Conservation (phyloP, 192 early-diverging fungal genomes). For the Backusella macrospora region DNA sequence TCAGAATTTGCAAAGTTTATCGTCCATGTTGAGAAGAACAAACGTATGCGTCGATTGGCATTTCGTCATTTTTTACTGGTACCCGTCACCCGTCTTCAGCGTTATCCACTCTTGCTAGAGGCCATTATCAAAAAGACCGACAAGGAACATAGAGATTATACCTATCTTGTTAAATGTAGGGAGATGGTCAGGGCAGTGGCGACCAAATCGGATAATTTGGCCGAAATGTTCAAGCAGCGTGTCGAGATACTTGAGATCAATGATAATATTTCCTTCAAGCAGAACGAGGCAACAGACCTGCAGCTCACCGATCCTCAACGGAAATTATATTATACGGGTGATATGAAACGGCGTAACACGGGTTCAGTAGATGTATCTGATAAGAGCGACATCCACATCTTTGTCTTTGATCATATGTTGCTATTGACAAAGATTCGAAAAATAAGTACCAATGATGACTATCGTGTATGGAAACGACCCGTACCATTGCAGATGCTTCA, state of each 20-base stretch:
- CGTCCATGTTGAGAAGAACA: conserved; percentile 40
- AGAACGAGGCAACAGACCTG: conserved; percentile 61
- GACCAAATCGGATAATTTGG: not conserved
- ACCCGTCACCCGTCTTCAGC: conserved; percentile 84
- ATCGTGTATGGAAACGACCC: conserved; percentile 66
- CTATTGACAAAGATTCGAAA: conserved; percentile 73
- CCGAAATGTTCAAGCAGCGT: conserved; percentile 23
- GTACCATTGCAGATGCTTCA: conserved; percentile 80
- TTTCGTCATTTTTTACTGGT: conserved; percentile 59
- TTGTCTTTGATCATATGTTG: conserved; percentile 89
- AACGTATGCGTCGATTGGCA: conserved; percentile 29
- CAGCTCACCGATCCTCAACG: conserved; percentile 73
- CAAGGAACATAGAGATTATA: conserved; percentile 75
- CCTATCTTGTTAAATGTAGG: conserved; percentile 49
- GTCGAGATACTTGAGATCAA: conserved; percentile 31
- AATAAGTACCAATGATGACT: conserved; percentile 59
- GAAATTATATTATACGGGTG: conserved; percentile 75
- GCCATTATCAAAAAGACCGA: conserved; percentile 86
- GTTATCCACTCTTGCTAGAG: conserved; percentile 84
- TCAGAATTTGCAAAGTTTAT: conserved; percentile 75
- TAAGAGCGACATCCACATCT: conserved; percentile 71
- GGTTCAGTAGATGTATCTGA: conserved; percentile 47
- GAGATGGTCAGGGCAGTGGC: conserved; percentile 15
- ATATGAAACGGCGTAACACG: conserved; percentile 55
- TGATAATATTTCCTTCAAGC: conserved; percentile 33